Percentiles rank a stretch among this genome's conserved stretches.
Conservation (phyloP, 805 yeast species). For the Starmerella bombicola region DNA sequence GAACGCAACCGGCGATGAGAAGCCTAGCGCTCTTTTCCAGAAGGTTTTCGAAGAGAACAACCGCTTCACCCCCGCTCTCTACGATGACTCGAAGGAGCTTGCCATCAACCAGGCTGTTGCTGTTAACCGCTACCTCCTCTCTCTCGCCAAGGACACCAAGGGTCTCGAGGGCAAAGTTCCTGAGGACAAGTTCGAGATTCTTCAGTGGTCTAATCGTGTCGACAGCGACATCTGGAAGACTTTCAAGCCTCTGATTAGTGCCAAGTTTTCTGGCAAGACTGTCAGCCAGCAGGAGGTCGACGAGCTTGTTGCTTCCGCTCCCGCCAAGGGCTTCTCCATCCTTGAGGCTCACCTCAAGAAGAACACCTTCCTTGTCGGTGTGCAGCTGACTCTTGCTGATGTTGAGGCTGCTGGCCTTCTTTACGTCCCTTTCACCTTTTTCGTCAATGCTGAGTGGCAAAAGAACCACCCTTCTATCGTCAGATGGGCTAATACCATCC, state of each 20-base stretch:
- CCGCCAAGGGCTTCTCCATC: conserved; percentile 22
- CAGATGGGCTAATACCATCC: conserved; percentile 59
- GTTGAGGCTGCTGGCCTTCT: conserved; percentile 40
- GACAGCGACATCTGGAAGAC: conserved; percentile 50
- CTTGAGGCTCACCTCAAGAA: conserved; percentile 38
- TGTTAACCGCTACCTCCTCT: conserved; percentile 20
- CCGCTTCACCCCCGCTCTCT: conserved; percentile 19
- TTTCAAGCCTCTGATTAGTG: conserved; percentile 40
- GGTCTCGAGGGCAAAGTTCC: conserved; percentile 16
- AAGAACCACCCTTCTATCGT: conserved; percentile 45
- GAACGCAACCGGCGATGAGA: conserved; percentile 5
- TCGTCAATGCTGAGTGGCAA: conserved; percentile 36
- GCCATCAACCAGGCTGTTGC: conserved; percentile 20
- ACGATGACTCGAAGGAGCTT: conserved; percentile 14
- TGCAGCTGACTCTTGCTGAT: conserved; percentile 56
- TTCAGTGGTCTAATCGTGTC: conserved; percentile 68
- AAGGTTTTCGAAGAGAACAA: conserved; percentile 14
- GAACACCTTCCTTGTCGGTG: conserved; percentile 62
- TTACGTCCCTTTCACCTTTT: conserved; percentile 38
- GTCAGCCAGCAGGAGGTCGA: conserved; percentile 63
- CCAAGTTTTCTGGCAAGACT: conserved; percentile 51
- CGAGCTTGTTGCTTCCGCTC: conserved; percentile 31
- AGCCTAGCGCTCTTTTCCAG: conserved; percentile 14
- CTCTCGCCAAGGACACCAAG: conserved; percentile 20
- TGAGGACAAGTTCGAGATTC: conserved; percentile 29